phyloP scores from a whole-genome alignment of 2,329 filamentous ascomycete species.

The Arthrobotrys sphaeroides region DNA sequence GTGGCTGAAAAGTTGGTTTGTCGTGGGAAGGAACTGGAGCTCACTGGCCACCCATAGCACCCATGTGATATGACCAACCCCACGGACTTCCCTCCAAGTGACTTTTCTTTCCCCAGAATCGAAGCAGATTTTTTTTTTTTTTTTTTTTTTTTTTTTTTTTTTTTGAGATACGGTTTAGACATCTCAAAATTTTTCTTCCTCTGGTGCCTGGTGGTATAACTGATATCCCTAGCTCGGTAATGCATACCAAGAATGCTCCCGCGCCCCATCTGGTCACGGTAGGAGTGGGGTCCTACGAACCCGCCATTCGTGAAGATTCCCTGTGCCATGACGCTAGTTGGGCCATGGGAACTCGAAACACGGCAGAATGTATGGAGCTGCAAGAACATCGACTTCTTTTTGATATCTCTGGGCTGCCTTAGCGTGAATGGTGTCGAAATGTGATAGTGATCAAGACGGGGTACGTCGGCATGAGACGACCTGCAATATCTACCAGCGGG shows the following conservation, averaged over 20 bases:
- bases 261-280: conserved; percentile 3
- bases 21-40: background rate
- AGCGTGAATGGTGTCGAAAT: background rate
- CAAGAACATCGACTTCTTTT: conserved; percentile 11
- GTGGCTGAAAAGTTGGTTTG: conserved; percentile 28
- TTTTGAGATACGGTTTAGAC: background rate
- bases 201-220: background rate
- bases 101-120: background rate
- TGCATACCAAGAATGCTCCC: conserved; percentile 41
- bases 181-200: background rate
- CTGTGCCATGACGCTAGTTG: conserved; percentile 12
- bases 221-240: conserved; percentile 25
- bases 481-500: conserved; percentile 11
- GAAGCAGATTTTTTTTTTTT: too few relatives aligned
- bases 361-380: conserved; percentile 32
- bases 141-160: too few relatives aligned
- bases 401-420: conserved; percentile 10
- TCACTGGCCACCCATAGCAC: conserved; percentile 25
- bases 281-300: conserved; percentile 16
- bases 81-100: background rate
- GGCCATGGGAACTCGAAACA: conserved; percentile 19
- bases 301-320: background rate
- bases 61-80: conserved; percentile 35
- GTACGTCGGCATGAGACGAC: conserved; percentile 8
- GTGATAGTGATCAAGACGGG: background rate